Conservation (phyloP, 75 land plant species). For the Chamaecyparis obtusa region DNA sequence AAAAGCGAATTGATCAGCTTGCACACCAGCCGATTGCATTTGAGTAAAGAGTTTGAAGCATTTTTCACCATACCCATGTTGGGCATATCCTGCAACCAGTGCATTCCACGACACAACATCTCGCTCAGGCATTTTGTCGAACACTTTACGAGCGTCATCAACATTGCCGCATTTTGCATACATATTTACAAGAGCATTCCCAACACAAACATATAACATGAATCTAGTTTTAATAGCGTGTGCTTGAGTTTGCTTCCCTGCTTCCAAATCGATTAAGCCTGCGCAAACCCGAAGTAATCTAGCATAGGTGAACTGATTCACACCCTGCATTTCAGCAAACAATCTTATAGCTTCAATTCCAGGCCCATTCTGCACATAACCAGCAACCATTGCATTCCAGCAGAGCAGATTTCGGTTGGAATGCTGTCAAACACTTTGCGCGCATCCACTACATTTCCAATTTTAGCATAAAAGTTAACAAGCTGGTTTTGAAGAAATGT, state of each 20-base stretch:
- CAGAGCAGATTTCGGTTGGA: background rate
- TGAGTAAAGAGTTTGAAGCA: conserved; percentile 18
- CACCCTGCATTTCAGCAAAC: conserved; percentile 41
- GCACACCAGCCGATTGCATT: background rate
- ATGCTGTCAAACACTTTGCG: background rate
- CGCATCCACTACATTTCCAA: background rate
- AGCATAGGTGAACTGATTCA: conserved; percentile 36
- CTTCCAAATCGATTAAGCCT: conserved; percentile 6
- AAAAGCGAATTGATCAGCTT: conserved; percentile 14
- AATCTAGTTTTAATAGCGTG: conserved; percentile 20
- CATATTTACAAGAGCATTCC: conserved; percentile 8
- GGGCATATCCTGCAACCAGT: conserved; percentile 45
- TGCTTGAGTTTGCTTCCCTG: conserved; percentile 23
- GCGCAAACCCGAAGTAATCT: conserved; percentile 35
- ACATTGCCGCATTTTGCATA: conserved; percentile 4
- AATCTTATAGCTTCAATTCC: conserved; percentile 23
- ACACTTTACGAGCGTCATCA: conserved; percentile 14
- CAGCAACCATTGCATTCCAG: conserved; percentile 16
- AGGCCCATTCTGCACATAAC: conserved; percentile 28
- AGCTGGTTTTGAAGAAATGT: conserved; percentile 38
- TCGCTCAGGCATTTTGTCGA: conserved; percentile 24
- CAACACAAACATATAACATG: conserved; percentile 10
- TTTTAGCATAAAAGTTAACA: conserved; percentile 26
- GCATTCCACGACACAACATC: conserved; percentile 55
- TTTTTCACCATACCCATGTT: conserved; percentile 35